These are phyloP conservation scores for Ensete glaucum DNA, from an alignment of 176 grass and related monocot species.

Conservation along the genomic window DNA sequence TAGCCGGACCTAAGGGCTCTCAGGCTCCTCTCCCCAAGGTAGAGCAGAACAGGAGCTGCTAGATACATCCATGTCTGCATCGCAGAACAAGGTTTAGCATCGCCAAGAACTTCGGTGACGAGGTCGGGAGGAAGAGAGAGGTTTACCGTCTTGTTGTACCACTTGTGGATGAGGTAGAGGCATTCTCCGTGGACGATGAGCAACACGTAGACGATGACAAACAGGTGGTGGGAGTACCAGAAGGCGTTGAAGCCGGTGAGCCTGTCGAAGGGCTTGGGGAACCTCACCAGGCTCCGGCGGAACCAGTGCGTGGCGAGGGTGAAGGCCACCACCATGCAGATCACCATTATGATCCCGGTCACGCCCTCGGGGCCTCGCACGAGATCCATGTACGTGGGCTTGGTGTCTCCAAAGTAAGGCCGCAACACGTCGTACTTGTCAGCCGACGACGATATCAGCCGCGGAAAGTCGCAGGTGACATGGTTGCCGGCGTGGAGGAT, in stretches of 20 bases:
- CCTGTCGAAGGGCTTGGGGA: slow-evolving; percentile 88
- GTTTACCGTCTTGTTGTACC: slow-evolving; percentile 75
- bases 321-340: slow-evolving; percentile 95
- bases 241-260: slow-evolving; percentile 97
- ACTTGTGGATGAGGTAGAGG: slow-evolving; percentile 72
- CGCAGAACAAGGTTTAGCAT: slow-evolving; percentile 22
- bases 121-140: background rate
- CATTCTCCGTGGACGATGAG: slow-evolving; percentile 81
- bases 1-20: slow-evolving; percentile 84
- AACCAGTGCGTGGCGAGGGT: slow-evolving; percentile 86
- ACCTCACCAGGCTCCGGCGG: slow-evolving; percentile 75
- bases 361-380: slow-evolving; percentile 73
- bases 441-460: slow-evolving; percentile 53
- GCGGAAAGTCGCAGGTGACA: slow-evolving; percentile 82
- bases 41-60: slow-evolving; percentile 74
- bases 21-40: slow-evolving; percentile 74
- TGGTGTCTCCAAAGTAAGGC: slow-evolving; percentile 57
- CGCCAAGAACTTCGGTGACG: too few relatives aligned
- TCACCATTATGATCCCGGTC: slow-evolving; percentile 83
- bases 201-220: slow-evolving; percentile 70
- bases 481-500: slow-evolving; percentile 97
- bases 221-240: slow-evolving; percentile 97
- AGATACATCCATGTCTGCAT: slow-evolving; percentile 99
- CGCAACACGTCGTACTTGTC: slow-evolving; percentile 51
- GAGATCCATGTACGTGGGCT: slow-evolving; percentile 71